Conservation (phyloP, 2,329 filamentous ascomycete genomes). For the Eurotiales sp. region DNA sequence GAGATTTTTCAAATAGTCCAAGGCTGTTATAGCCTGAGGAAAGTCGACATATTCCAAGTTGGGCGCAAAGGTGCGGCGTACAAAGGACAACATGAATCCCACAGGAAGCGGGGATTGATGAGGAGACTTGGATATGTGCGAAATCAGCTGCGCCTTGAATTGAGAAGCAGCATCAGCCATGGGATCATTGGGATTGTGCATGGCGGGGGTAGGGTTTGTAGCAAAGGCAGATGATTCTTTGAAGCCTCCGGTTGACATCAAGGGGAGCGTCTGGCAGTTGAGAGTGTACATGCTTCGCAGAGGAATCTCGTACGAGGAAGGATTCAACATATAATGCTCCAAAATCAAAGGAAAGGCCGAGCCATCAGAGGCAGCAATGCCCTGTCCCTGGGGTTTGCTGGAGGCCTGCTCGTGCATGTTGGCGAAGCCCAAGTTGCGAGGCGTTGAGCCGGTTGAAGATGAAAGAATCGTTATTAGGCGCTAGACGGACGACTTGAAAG, state of each 20-base stretch:
- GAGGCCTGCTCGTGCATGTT: conserved; percentile 10
- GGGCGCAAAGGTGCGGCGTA: conserved; percentile 56
- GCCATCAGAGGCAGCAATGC: conserved; percentile 31
- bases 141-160: conserved; percentile 39
- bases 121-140: conserved; percentile 56
- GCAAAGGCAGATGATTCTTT: conserved; percentile 35
- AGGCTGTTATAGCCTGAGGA: conserved; percentile 60
- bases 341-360: conserved; percentile 51
- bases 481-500: no score
- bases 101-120: conserved; percentile 61
- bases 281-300: conserved; percentile 65
- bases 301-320: conserved; percentile 62
- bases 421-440: neutral
- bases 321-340: conserved; percentile 59
- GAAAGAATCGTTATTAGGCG: neutral
- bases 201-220: conserved; percentile 30
- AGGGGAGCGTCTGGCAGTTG: conserved; percentile 51
- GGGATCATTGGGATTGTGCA: conserved; percentile 17
- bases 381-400: conserved; percentile 20
- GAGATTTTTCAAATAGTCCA: conserved; percentile 64
- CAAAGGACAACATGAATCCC: conserved; percentile 59
- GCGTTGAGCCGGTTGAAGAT: neutral
- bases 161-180: conserved; percentile 37
- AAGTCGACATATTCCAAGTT: conserved; percentile 60
- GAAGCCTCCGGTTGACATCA: conserved; percentile 20